Evolutionary conservation across 78 protist species (phyloP), one percentile per base, ranked within the genome.

Genomic region (Pigoraptor vietnamica): DNA sequence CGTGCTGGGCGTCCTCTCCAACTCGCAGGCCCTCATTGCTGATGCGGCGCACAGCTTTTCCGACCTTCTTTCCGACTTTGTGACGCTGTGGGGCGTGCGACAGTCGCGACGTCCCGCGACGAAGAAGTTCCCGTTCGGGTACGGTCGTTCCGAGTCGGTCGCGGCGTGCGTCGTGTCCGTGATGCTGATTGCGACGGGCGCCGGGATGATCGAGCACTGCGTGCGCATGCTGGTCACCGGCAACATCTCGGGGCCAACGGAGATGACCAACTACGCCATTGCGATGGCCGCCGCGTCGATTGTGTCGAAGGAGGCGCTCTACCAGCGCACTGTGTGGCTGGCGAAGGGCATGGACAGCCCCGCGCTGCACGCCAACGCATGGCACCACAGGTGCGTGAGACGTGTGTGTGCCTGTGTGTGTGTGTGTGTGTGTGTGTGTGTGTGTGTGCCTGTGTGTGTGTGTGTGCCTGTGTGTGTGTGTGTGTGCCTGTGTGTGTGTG

Each of bases 381-480:
- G 48, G 39, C 37, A 39, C 23, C 55, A 55, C 55, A 21, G 39
- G n/a, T 88, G 67, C 14, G 67, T 48, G 67, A 6, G 67, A n/a
- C 67, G 14, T 48, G 29, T 48, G 29, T 48, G 67, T 48, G 29
- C n/a, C n/a, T n/a, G 67, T 48, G 67, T 48, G 67, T 14, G 67
- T 14, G 14, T 48, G 29, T 48, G 29, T 48, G 67, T 48, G 29
- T 48, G 29, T 48, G 67, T 48, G 29, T 21, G 29, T 48, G 67
- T 48, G 14, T 6, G 29, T 48, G 67, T 48, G 67, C 14, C 67
- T 48, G 90, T 88, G 55, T 40, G 55, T 88, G 90, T 88, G 55
- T 40, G 48, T 88, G 90, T 37, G 55, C 19, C 56, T 88, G 90
- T 33, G 90, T 88, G 90, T 88, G 90, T 88, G 90, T 88, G 90